phyloP scores from a whole-genome alignment of 257 asterid genomes.

The Linaria vulgaris region DNA sequence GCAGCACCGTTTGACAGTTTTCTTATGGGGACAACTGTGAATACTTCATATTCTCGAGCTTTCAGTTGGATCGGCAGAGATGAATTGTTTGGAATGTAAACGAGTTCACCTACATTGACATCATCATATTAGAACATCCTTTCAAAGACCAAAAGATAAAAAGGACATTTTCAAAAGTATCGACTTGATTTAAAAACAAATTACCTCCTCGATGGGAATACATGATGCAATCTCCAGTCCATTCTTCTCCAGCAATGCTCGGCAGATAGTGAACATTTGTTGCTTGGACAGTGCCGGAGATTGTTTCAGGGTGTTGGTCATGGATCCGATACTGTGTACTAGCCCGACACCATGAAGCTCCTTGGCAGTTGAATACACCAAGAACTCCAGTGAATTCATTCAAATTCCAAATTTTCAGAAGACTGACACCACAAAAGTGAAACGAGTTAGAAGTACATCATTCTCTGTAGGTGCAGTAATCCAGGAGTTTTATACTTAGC shows the following conservation, averaged over 20 bases:
- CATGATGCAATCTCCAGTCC: constrained; percentile 61
- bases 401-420: constrained; percentile 73
- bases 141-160: not conserved
- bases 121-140: not conserved
- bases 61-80: constrained; percentile 47
- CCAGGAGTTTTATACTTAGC: not conserved
- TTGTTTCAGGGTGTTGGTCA: constrained; percentile 49
- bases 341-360: constrained; percentile 66
- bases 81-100: constrained; percentile 41
- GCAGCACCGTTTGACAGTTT: constrained; percentile 45
- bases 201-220: constrained; percentile 66
- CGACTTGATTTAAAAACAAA: not conserved
- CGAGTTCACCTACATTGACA: constrained; percentile 43
- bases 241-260: constrained; percentile 47
- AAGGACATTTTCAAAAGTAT: too few relatives aligned
- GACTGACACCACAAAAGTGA: constrained; percentile 36
- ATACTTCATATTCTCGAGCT: constrained; percentile 65
- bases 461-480: constrained; percentile 1
- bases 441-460: not conserved
- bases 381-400: constrained; percentile 64
- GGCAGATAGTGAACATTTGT: constrained; percentile 56
- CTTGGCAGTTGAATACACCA: constrained; percentile 74
- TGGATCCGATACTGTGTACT: constrained; percentile 55
- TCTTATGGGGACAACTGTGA: constrained; percentile 55
- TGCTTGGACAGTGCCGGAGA: constrained; percentile 42